Evolutionary conservation across 1,284 basidiomycete species (phyloP).

Genomic region (Ceratobasidium theobromae): DNA sequence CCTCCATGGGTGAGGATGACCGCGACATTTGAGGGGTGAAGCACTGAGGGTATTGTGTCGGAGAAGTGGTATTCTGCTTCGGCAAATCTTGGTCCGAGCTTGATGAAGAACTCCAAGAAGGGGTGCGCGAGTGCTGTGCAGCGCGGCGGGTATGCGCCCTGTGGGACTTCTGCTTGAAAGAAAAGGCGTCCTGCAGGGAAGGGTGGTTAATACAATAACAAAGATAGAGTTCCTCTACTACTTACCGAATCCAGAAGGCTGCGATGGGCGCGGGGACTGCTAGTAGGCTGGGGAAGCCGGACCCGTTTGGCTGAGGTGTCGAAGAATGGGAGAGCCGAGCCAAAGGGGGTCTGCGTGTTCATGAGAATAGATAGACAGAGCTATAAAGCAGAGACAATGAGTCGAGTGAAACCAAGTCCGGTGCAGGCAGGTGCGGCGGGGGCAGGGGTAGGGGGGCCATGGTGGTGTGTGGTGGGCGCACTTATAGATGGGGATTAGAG

Average conservation of each 20-base stretch:
- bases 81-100: neutral
- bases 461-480: neutral
- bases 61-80: neutral
- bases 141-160: neutral
- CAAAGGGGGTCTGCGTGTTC: conserved; percentile 7
- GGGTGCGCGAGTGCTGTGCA: conserved; percentile 1
- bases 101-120: conserved; percentile 6
- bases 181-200: neutral
- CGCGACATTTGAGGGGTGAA: conserved; percentile 12
- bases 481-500: conserved; percentile 7
- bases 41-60: neutral
- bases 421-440: neutral
- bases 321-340: conserved; percentile 18
- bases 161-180: neutral
- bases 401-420: conserved; percentile 5
- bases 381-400: conserved; percentile 8
- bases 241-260: neutral
- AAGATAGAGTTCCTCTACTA: neutral
- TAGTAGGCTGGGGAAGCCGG: conserved; percentile 13
- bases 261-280: neutral
- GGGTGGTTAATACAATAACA: neutral
- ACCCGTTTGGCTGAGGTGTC: conserved; percentile 21
- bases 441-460: conserved; percentile 7
- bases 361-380: neutral
- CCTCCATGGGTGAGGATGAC: neutral